Conservation (phyloP, 805 yeast genomes). For the Ogataea dorogensis region DNA sequence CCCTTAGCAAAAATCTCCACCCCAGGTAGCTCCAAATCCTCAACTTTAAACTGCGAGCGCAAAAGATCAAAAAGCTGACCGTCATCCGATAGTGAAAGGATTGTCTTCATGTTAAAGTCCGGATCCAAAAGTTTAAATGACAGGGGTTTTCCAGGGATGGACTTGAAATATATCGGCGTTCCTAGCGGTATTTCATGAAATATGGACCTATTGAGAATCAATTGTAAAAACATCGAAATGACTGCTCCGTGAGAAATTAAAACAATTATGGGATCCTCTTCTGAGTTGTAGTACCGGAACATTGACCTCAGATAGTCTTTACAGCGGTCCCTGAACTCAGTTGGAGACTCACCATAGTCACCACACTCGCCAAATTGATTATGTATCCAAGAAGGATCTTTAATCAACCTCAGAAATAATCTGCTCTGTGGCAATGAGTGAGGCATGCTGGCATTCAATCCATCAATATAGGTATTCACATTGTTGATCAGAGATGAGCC, state of each 20-base stretch:
- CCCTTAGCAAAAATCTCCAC: not conserved
- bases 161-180: slow-evolving; percentile 35
- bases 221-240: slow-evolving; percentile 39
- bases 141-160: slow-evolving; percentile 23
- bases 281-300: too few relatives aligned
- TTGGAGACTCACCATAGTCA: slow-evolving; percentile 41
- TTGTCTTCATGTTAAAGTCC: slow-evolving; percentile 32
- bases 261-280: slow-evolving; percentile 33
- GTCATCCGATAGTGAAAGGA: slow-evolving; percentile 28
- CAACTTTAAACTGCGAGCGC: slow-evolving; percentile 27
- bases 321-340: slow-evolving; percentile 37
- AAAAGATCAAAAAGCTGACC: slow-evolving; percentile 27
- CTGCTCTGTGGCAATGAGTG: not conserved
- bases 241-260: slow-evolving; percentile 46
- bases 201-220: slow-evolving; percentile 37
- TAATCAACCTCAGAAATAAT: slow-evolving; percentile 7
- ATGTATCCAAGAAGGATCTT: slow-evolving; percentile 34
- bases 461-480: slow-evolving; percentile 38
- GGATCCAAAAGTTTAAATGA: slow-evolving; percentile 33
- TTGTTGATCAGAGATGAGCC: slow-evolving; percentile 41
- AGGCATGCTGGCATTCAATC: slow-evolving; percentile 1
- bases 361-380: slow-evolving; percentile 43
- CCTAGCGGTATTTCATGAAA: slow-evolving; percentile 42
- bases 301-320: slow-evolving; percentile 35
- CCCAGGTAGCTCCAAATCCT: slow-evolving; percentile 11